Evolutionary conservation across 23 red algal species (phyloP).

Genomic region (Gracilaria domingensis): DNA sequence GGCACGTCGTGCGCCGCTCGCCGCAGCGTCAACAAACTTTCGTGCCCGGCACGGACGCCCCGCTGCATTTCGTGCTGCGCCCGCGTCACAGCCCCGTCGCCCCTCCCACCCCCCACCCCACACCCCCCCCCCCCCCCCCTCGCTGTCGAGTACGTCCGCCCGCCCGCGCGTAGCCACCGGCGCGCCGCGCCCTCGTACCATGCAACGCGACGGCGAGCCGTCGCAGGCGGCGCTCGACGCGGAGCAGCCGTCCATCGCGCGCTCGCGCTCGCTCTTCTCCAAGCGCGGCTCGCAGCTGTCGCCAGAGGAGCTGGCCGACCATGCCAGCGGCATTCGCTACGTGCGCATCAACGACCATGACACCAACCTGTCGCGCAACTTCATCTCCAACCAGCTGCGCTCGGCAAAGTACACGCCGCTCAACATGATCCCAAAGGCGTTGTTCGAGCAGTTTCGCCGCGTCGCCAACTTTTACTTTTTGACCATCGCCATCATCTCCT

Average conservation of each 20-base stretch:
- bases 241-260: slow-evolving; percentile 17
- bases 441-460: slow-evolving; percentile 93
- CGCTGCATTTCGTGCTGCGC: too few relatives aligned
- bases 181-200: too few relatives aligned
- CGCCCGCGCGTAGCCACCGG: too few relatives aligned
- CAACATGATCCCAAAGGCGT: slow-evolving; percentile 89
- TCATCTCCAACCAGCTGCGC: slow-evolving; percentile 72
- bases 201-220: not conserved
- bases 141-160: too few relatives aligned
- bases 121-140: too few relatives aligned
- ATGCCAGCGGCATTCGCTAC: slow-evolving; percentile 42
- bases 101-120: too few relatives aligned
- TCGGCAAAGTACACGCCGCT: slow-evolving; percentile 84
- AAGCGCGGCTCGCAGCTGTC: slow-evolving; percentile 16
- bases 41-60: too few relatives aligned
- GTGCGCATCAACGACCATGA: slow-evolving; percentile 70
- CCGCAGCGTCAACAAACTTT: too few relatives aligned
- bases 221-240: not conserved
- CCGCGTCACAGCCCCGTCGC: too few relatives aligned
- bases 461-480: slow-evolving; percentile 92
- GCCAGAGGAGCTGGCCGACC: slow-evolving; percentile 11
- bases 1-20: too few relatives aligned
- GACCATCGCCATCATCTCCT: slow-evolving; percentile 83
- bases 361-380: slow-evolving; percentile 54
- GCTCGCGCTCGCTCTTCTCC: slow-evolving; percentile 55